Evolutionary conservation across 192 early-diverging fungal genomes (phyloP).

Genomic region (Coemansia umbellata): DNA sequence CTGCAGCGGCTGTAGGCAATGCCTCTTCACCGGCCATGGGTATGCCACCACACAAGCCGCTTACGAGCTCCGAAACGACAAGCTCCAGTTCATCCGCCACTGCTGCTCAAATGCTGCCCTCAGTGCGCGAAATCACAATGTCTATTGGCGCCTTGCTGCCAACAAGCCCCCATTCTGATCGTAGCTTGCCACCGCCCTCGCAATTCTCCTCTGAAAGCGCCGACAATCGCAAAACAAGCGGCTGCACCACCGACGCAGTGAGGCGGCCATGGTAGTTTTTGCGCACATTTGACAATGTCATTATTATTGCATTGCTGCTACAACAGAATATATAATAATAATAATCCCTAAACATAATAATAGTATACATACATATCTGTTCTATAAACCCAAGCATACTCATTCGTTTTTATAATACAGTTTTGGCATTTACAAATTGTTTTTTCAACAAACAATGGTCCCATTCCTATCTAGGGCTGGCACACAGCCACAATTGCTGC

Average conservation of each 20-base stretch:
- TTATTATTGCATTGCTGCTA: no score
- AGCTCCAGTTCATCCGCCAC: constrained; percentile 14
- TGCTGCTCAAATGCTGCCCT: constrained; percentile 27
- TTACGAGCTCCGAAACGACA: constrained; percentile 4
- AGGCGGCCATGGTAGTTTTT: constrained; percentile 31
- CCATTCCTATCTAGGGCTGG: no score
- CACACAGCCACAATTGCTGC: no score
- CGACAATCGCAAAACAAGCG: not conserved
- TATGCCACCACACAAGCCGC: not conserved
- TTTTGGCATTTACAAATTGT: no score
- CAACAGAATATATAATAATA: no score
- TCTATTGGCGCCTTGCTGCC: constrained; percentile 35
- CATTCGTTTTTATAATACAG: no score
- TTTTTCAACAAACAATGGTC: no score
- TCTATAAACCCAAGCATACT: no score
- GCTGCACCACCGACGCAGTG: constrained; percentile 3
- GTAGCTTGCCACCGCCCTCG: not conserved
- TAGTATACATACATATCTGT: no score
- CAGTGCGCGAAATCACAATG: constrained; percentile 44
- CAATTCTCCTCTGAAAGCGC: not conserved
- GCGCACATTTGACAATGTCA: not conserved
- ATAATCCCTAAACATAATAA: no score
- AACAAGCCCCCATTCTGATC: constrained; percentile 14
- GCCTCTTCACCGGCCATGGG: constrained; percentile 3
- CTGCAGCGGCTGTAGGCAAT: constrained; percentile 1